Percentiles rank a stretch among this genome's conserved stretches.
Evolutionary conservation across 306 rosid genomes (phyloP).

Genomic region (Rubus idaeus): DNA sequence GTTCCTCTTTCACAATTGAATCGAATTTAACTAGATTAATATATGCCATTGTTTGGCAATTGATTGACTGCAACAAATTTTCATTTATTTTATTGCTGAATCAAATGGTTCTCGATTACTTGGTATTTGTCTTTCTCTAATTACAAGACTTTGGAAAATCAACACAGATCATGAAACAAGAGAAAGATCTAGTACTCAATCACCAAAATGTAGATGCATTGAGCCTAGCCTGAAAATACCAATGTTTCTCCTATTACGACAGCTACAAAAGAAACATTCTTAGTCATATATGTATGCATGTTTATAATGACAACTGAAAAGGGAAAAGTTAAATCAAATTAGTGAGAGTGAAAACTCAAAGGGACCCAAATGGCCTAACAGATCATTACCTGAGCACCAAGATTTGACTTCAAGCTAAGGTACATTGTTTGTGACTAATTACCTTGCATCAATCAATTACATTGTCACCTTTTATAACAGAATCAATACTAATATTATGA

Average conservation of each 20-base stretch:
- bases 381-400: too few species aligned
- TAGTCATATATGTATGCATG: not conserved
- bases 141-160: conserved; percentile 12
- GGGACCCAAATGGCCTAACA: too few species aligned
- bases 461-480: too few species aligned
- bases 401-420: too few species aligned
- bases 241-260: not conserved
- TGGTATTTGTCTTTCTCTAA: not conserved
- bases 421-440: too few species aligned
- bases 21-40: not conserved
- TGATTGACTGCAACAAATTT: not conserved
- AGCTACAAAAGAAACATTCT: not conserved
- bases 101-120: not conserved
- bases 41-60: not conserved
- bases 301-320: not conserved
- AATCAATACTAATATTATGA: too few species aligned
- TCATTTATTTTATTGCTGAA: not conserved
- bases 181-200: not conserved
- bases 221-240: conserved; percentile 39
- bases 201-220: conserved; percentile 44
- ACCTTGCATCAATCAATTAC: too few species aligned
- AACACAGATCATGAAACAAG: not conserved
- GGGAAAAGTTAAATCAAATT: not conserved
- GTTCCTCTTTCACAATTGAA: not conserved
- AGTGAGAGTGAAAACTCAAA: not conserved